Base-by-base conservation (phyloP, 2,329 filamentous ascomycete genomes). In the Pyricularia grisea region DNA sequence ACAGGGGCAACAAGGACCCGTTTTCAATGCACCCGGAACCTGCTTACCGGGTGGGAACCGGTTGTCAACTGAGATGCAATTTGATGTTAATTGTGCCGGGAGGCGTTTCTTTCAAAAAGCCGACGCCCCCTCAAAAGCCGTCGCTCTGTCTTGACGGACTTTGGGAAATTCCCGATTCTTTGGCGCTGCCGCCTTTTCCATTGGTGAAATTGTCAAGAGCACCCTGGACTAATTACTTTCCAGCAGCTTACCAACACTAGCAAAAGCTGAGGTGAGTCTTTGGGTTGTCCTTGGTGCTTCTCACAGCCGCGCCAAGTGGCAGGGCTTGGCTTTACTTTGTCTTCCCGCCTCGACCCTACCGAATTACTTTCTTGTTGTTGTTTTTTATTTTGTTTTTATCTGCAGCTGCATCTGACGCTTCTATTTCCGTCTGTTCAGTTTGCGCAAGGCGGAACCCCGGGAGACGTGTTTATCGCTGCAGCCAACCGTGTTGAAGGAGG, bases 331-430 rank as follows among this genome's bases (percentile, higher is more conserved):
- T 67, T 60, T 65, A 64, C 63, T 42, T 30, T 64, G 61, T 69
- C 63, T 30, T 65, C 20, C 60, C 66, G 20, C 42, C 20, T n/a
- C 17, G 7, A 55, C 5, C n/a, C 42, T 55, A n/a, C 17, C 17
- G 42, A 55, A n/a, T 55, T n/a, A 55, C 42, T 55, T 55, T 55
- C 20, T 66, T 27, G 5, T 69, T 69, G n/a, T n/a, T n/a, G n/a
- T n/a, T 65, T 55, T 68, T 63, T 60, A 27, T 27, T 65, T 68
- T 42, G 23, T 68, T 65, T 67, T 25, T 61, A 25, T 61, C 25
- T 7, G 25, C 23, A 25, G 58, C 58, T 61, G 58, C 1, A 20
- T 25, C 58, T 61, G 25, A 61, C 58, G 10, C 58, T 61, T 61
- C 25, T 61, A 27, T 61, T 61, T 61, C 58, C 23, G 58, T 61